Conservation (phyloP, 169 alveolate genomes). For the Plasmodium cynomolgi region DNA sequence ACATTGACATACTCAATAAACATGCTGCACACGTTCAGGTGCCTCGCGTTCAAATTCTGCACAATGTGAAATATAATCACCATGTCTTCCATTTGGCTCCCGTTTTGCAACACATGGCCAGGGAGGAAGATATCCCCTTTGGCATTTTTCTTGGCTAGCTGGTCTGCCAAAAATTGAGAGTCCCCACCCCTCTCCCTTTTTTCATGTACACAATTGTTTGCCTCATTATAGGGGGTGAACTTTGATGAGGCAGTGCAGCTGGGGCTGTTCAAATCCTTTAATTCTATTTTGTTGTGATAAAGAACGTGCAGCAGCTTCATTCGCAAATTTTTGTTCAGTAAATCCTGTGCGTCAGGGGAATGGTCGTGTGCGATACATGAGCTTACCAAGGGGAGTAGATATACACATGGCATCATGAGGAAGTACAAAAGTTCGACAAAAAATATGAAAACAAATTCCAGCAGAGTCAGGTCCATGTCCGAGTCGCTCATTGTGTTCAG, state of each 20-base stretch:
- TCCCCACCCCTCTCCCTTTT: background rate
- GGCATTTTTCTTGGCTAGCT: background rate
- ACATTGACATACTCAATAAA: conserved; percentile 31
- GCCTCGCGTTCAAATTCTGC: conserved; percentile 6
- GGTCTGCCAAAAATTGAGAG: background rate
- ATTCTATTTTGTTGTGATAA: conserved; percentile 22
- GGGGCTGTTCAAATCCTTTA: conserved; percentile 11
- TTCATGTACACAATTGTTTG: background rate
- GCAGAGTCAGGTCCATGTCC: background rate
- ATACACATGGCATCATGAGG: conserved; percentile 50
- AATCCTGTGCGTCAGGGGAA: conserved; percentile 18
- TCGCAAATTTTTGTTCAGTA: conserved; percentile 25
- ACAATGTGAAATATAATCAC: conserved; percentile 38
- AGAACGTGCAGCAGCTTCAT: conserved; percentile 27
- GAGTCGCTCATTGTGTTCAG: background rate
- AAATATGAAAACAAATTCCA: conserved; percentile 20
- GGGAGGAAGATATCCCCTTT: background rate
- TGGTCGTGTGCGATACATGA: conserved; percentile 48
- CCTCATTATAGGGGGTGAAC: background rate
- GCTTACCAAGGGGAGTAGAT: conserved; percentile 22
- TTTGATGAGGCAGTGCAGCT: background rate
- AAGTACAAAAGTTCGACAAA: conserved; percentile 43
- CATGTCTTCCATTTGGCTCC: conserved; percentile 33
- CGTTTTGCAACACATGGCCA: background rate
- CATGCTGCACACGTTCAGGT: conserved; percentile 35